These are phyloP conservation scores for Coniophora puteana DNA, from an alignment of 1,284 basidiomycete genomes.

Conservation along the genomic window DNA sequence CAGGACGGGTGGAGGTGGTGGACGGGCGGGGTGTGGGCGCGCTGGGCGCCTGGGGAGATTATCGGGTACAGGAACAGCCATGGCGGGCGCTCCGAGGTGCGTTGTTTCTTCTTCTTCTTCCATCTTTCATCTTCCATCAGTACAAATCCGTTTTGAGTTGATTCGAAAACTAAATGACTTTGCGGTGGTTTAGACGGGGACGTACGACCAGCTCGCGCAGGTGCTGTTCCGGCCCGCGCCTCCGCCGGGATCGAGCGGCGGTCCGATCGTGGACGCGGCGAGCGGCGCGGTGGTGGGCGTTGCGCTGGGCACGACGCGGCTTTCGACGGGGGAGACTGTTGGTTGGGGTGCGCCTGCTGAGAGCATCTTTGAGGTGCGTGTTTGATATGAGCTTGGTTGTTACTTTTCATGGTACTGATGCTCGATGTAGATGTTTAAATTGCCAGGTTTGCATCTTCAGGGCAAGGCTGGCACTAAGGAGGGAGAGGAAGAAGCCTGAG, in stretches of 20 bases:
- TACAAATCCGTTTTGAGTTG: too few relatives aligned
- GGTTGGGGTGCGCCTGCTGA: conserved; percentile 74
- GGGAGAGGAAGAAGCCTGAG: too few relatives aligned
- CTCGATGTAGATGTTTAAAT: neutral
- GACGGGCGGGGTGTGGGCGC: conserved; percentile 49
- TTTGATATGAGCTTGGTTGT: too few relatives aligned
- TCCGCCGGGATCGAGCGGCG: conserved; percentile 67
- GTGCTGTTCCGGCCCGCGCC: conserved; percentile 56
- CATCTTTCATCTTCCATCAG: too few relatives aligned
- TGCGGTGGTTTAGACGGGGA: conserved; percentile 64
- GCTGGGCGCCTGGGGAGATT: conserved; percentile 51
- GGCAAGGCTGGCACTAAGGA: too few relatives aligned
- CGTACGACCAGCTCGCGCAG: conserved; percentile 64
- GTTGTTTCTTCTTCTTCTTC: conserved; percentile 14
- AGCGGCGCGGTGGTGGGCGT: conserved; percentile 67
- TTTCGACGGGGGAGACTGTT: conserved; percentile 54
- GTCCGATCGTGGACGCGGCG: conserved; percentile 63
- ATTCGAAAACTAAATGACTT: too few relatives aligned
- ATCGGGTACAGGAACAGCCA: conserved; percentile 58
- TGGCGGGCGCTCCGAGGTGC: conserved; percentile 53
- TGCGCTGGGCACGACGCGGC: conserved; percentile 63
- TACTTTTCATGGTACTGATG: too few relatives aligned
- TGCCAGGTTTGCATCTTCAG: conserved; percentile 2
- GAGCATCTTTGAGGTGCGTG: conserved; percentile 58
- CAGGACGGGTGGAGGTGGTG: conserved; percentile 47